Percentiles rank a stretch among this genome's conserved stretches.
Conservation (phyloP, 2,329 filamentous ascomycete genomes). For the Talaromyces sp. region DNA sequence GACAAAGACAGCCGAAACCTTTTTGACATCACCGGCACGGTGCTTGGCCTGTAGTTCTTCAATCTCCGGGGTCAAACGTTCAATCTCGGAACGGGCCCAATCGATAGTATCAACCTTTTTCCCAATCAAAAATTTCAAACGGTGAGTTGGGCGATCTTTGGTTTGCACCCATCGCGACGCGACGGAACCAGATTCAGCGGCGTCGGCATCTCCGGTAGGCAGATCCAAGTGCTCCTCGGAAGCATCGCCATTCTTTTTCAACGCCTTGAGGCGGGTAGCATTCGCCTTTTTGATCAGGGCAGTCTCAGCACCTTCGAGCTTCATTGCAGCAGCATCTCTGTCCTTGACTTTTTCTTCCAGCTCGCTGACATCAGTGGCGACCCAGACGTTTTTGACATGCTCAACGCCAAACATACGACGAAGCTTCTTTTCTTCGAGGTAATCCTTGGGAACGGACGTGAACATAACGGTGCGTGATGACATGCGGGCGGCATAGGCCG, state of each 20-base stretch:
- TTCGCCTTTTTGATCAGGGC: conserved; percentile 78
- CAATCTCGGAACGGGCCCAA: conserved; percentile 75
- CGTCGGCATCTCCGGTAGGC: conserved; percentile 42
- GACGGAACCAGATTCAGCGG: conserved; percentile 61
- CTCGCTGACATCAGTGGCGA: conserved; percentile 70
- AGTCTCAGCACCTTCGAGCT: conserved; percentile 81
- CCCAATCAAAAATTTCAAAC: conserved; percentile 66
- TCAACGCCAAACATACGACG: conserved; percentile 73
- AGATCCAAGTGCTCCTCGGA: conserved; percentile 39
- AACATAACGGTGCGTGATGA: conserved; percentile 90
- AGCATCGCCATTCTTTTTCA: conserved; percentile 53
- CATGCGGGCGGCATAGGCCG: conserved; percentile 75
- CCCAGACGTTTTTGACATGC: conserved; percentile 78
- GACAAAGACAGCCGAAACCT: conserved; percentile 77
- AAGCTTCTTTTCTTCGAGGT: conserved; percentile 71
- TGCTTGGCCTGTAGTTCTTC: conserved; percentile 65
- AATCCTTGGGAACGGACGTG: conserved; percentile 73
- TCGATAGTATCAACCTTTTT: conserved; percentile 94
- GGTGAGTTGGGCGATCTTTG: conserved; percentile 73
- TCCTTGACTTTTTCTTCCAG: conserved; percentile 77
- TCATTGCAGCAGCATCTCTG: conserved; percentile 72
- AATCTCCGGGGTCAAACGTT: conserved; percentile 68
- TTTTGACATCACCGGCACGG: conserved; percentile 58
- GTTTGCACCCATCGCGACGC: conserved; percentile 70
- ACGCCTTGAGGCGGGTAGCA: conserved; percentile 61